Evolutionary conservation across 139 green algal genomes (phyloP).

Genomic region (Raphidocelis subcapitata): DNA sequence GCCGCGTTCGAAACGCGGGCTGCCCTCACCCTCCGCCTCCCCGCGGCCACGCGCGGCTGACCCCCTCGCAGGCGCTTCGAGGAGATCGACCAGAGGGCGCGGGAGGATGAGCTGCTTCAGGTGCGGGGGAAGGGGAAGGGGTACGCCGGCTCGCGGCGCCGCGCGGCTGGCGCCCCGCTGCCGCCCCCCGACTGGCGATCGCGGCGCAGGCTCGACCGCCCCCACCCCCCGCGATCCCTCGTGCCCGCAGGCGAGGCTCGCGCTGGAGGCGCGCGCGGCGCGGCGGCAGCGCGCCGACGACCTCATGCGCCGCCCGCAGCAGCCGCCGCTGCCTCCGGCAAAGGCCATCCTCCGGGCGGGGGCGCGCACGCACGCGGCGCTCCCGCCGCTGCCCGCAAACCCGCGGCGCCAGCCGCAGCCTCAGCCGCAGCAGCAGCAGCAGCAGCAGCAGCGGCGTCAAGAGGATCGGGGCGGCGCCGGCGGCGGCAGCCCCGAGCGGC

Average conservation of each 20-base stretch:
- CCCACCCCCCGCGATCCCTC: too few species aligned
- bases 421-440: background rate
- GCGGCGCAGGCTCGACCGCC: too few species aligned
- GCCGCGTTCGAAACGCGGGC: background rate
- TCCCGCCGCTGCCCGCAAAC: background rate
- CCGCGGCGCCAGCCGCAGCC: background rate
- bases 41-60: too few species aligned
- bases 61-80: slow-evolving; percentile 42
- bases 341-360: slow-evolving; percentile 48
- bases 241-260: slow-evolving; percentile 42
- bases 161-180: too few species aligned
- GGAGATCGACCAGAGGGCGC: slow-evolving; percentile 22
- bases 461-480: background rate
- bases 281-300: slow-evolving; percentile 47
- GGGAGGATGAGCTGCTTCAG: slow-evolving; percentile 33
- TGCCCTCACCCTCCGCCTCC: background rate
- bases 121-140: slow-evolving; percentile 1
- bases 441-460: background rate
- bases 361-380: background rate
- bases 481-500: slow-evolving; percentile 8
- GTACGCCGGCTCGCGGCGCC: background rate
- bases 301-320: slow-evolving; percentile 55
- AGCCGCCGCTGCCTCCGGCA: slow-evolving; percentile 44
- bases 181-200: too few species aligned
- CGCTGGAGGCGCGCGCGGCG: slow-evolving; percentile 34